These are phyloP conservation scores for Triangularia verruculosa DNA, from an alignment of 2,329 filamentous ascomycete species.

Conservation along the genomic window DNA sequence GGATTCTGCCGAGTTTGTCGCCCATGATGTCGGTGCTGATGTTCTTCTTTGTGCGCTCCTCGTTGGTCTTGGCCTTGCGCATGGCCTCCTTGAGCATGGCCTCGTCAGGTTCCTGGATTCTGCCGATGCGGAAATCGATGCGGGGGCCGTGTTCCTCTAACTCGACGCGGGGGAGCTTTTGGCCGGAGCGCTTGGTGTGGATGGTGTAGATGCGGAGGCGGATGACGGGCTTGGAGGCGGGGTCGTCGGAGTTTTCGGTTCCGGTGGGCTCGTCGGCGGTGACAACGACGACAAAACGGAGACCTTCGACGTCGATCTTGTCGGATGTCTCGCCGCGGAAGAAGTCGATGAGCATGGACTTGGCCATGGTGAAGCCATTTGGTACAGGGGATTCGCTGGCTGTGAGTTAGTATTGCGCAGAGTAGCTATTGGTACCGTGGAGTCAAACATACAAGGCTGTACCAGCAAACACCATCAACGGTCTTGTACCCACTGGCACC, in stretches of 20 bases:
- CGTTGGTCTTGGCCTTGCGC: constrained; percentile 73
- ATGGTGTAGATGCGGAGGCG: constrained; percentile 81
- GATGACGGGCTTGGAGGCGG: constrained; percentile 50
- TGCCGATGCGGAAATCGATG: constrained; percentile 85
- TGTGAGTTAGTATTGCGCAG: not conserved
- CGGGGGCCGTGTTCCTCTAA: constrained; percentile 93
- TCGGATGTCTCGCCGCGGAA: constrained; percentile 77
- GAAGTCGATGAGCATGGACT: constrained; percentile 83
- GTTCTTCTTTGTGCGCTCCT: constrained; percentile 92
- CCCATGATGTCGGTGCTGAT: constrained; percentile 86
- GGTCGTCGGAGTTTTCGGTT: constrained; percentile 25
- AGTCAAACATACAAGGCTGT: constrained; percentile 58
- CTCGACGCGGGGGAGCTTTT: constrained; percentile 85
- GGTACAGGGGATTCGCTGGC: constrained; percentile 66
- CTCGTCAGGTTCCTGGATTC: constrained; percentile 74
- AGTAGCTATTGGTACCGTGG: not conserved
- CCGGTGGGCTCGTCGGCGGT: constrained; percentile 63
- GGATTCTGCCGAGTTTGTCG: constrained; percentile 93
- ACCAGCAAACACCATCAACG: constrained; percentile 87
- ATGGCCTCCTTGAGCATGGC: constrained; percentile 84
- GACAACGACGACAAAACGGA: constrained; percentile 86
- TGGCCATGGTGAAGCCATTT: constrained; percentile 79
- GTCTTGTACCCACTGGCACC: constrained; percentile 77
- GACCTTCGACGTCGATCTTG: constrained; percentile 89
- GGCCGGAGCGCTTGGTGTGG: constrained; percentile 78